Percentiles rank a stretch among this genome's conserved stretches.
These are phyloP conservation scores for Solanum okadae DNA, from an alignment of 257 asterid species.

Conservation along the genomic window DNA sequence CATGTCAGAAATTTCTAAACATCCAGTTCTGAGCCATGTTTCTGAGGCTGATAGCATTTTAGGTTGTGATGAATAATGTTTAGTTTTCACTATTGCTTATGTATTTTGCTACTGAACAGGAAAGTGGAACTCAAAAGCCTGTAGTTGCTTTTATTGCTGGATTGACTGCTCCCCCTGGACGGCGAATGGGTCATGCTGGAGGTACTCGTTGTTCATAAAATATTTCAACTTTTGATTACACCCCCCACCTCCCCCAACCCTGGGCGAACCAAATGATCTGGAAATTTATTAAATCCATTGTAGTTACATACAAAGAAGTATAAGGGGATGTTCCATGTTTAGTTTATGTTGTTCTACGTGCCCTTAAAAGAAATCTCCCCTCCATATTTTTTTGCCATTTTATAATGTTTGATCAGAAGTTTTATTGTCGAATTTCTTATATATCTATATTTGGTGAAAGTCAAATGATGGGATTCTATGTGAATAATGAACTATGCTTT, in stretches of 20 bases:
- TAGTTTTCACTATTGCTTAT: neutral
- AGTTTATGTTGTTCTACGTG: neutral
- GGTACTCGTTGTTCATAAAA: constrained; percentile 29
- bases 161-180: constrained; percentile 96
- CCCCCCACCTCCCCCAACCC: neutral
- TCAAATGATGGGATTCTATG: neutral
- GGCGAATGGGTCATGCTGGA: constrained; percentile 99
- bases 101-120: constrained; percentile 35
- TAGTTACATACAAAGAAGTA: neutral
- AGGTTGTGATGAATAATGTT: neutral
- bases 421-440: neutral
- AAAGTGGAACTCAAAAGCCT: constrained; percentile 87
- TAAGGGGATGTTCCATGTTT: too few relatives aligned
- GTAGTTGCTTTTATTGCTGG: constrained; percentile 94
- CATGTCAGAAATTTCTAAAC: neutral
- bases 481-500: neutral
- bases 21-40: neutral
- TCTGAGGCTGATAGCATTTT: neutral
- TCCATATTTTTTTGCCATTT: neutral
- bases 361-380: neutral
- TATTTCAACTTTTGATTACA: neutral
- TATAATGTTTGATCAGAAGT: neutral
- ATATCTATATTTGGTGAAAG: neutral
- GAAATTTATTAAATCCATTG: neutral
- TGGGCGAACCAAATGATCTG: neutral